phyloP scores from a whole-genome alignment of 2,329 filamentous ascomycete genomes.

The Septoria linicola region DNA sequence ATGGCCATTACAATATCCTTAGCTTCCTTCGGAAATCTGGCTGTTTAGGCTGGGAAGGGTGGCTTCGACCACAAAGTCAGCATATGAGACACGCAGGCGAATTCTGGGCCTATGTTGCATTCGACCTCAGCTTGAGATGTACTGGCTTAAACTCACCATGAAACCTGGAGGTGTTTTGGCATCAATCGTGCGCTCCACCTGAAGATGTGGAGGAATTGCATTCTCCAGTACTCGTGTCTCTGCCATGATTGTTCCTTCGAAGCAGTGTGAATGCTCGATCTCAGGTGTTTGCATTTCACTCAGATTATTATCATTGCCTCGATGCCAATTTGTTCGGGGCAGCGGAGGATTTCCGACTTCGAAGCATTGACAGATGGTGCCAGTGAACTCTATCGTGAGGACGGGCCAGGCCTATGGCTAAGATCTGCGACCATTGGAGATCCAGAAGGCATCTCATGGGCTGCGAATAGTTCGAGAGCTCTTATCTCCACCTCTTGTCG shows the following conservation, averaged over 20 bases:
- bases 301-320: slow-evolving; percentile 12
- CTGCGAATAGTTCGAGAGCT: no score
- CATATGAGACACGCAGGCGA: no score
- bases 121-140: no score
- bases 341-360: slow-evolving; percentile 11
- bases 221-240: slow-evolving; percentile 22
- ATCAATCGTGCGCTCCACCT: slow-evolving; percentile 21
- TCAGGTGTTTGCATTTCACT: no score
- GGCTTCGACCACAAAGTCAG: slow-evolving; percentile 16
- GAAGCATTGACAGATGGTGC: slow-evolving; percentile 1
- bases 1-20: slow-evolving; percentile 39
- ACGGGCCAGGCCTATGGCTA: not conserved
- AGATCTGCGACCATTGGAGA: slow-evolving; percentile 3
- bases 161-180: slow-evolving; percentile 31
- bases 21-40: slow-evolving; percentile 37
- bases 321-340: slow-evolving; percentile 3
- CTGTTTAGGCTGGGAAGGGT: slow-evolving; percentile 37
- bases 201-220: slow-evolving; percentile 27
- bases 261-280: not conserved
- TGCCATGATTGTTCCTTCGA: slow-evolving; percentile 7
- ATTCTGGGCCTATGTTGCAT: no score
- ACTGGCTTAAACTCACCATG: not conserved
- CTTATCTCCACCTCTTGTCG: slow-evolving; percentile 8
- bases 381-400: slow-evolving; percentile 12
- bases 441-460: no score